Evolutionary conservation across 306 rosid genomes (phyloP).

Genomic region (Acacia acuminata): DNA sequence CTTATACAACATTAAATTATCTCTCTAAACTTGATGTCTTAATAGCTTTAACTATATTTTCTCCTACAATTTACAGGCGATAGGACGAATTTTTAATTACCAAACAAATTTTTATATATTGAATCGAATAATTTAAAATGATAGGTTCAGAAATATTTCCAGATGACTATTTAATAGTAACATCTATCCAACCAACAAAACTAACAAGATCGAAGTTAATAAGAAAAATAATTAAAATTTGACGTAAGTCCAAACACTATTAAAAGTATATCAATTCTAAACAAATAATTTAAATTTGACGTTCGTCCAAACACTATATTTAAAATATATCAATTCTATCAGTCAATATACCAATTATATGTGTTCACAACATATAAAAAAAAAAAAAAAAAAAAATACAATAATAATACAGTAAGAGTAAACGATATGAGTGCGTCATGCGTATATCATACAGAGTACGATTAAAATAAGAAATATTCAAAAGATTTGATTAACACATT

Average conservation of each 20-base stretch:
- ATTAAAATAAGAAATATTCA: not conserved
- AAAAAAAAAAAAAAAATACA: not conserved
- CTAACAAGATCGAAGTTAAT: not conserved
- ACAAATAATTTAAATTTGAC: not conserved
- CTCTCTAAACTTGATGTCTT: not conserved
- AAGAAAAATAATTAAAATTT: not conserved
- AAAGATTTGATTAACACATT: not conserved
- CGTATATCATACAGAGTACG: slow-evolving; percentile 9
- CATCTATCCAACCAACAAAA: not conserved
- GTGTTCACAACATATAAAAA: not conserved
- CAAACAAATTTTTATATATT: not conserved
- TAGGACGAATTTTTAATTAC: not conserved
- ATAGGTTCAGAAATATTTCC: not conserved
- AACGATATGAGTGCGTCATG: slow-evolving; percentile 17
- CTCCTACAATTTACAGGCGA: not conserved
- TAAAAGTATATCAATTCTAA: not conserved
- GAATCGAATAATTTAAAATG: not conserved
- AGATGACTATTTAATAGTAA: not conserved
- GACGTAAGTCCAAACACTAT: not conserved
- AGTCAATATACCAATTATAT: not conserved
- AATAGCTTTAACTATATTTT: not conserved
- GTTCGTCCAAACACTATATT: not conserved
- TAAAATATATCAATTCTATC: not conserved
- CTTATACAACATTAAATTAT: too few relatives aligned
- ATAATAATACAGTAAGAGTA: not conserved